phyloP scores from a whole-genome alignment of 192 early-diverging fungal genomes.

The Gaertneriomyces semiglobifer region DNA sequence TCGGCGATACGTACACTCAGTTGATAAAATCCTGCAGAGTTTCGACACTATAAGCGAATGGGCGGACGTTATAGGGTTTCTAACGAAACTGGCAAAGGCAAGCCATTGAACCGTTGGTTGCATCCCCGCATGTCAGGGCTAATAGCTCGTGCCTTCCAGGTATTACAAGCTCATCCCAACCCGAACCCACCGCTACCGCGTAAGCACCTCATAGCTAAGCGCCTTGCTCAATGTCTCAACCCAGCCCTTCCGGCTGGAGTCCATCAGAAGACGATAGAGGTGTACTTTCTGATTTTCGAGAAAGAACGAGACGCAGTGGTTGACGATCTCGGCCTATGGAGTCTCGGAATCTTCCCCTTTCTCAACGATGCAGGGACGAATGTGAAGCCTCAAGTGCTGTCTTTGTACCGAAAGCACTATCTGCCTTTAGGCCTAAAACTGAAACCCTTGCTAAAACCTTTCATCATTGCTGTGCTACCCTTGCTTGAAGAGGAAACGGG shows the following conservation, averaged over 20 bases:
- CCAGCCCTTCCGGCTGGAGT: constrained; percentile 92
- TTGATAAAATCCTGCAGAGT: constrained; percentile 83
- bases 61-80: constrained; percentile 90
- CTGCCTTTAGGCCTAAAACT: constrained; percentile 68
- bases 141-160: constrained; percentile 36
- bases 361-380: constrained; percentile 75
- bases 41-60: constrained; percentile 93
- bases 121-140: too few species aligned
- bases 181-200: constrained; percentile 70
- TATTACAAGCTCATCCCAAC: constrained; percentile 74
- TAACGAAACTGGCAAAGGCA: constrained; percentile 77
- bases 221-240: constrained; percentile 91
- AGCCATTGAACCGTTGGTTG: constrained; percentile 4
- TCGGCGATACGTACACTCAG: constrained; percentile 73
- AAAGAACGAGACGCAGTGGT: constrained; percentile 67
- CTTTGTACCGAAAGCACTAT: constrained; percentile 71
- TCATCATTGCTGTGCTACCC: constrained; percentile 77
- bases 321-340: constrained; percentile 80
- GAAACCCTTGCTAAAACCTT: constrained; percentile 71
- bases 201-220: constrained; percentile 81
- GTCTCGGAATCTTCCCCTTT: constrained; percentile 88
- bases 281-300: constrained; percentile 75
- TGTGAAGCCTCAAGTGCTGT: constrained; percentile 81
- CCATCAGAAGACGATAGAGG: constrained; percentile 88
- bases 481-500: constrained; percentile 85